Conservation (phyloP, 768 basidiomycete species). For the Hydnum rufescens region DNA sequence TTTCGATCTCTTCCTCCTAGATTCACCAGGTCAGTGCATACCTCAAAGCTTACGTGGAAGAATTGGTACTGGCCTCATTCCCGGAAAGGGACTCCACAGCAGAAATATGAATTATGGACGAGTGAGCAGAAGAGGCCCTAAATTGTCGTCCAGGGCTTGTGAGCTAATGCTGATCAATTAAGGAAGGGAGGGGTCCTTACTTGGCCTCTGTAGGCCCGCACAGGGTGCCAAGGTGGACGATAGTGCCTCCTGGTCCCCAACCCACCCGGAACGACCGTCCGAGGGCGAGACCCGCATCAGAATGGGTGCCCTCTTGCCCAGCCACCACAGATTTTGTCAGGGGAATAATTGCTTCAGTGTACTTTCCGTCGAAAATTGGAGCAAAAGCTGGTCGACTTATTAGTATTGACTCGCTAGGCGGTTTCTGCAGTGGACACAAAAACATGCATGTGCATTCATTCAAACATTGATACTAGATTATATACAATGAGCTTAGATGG, state of each 20-base stretch:
- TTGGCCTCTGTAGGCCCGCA: conserved; percentile 8
- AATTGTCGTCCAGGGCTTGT: no score
- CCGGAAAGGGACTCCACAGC: not conserved
- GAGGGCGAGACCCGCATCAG: conserved; percentile 70
- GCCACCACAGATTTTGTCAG: conserved; percentile 41
- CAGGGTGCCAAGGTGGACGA: conserved; percentile 60
- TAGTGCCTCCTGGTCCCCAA: conserved; percentile 66
- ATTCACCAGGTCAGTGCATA: conserved; percentile 19
- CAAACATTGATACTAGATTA: no score
- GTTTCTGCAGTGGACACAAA: no score
- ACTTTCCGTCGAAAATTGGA: conserved; percentile 1
- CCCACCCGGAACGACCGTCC: conserved; percentile 79
- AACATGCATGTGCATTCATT: no score
- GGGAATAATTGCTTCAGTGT: conserved; percentile 5
- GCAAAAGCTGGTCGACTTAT: not conserved
- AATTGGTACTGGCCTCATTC: no score
- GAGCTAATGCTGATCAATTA: no score
- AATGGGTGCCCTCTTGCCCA: conserved; percentile 41
- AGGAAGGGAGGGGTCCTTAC: not conserved
- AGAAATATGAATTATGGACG: not conserved
- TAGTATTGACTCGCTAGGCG: no score
- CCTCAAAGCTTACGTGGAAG: conserved; percentile 36
- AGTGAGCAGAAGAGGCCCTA: no score
- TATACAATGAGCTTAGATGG: no score
- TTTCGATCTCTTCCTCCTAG: conserved; percentile 18